Evolutionary conservation across 2,329 filamentous ascomycete genomes (phyloP).

Genomic region (Drechslerella stenobrocha): DNA sequence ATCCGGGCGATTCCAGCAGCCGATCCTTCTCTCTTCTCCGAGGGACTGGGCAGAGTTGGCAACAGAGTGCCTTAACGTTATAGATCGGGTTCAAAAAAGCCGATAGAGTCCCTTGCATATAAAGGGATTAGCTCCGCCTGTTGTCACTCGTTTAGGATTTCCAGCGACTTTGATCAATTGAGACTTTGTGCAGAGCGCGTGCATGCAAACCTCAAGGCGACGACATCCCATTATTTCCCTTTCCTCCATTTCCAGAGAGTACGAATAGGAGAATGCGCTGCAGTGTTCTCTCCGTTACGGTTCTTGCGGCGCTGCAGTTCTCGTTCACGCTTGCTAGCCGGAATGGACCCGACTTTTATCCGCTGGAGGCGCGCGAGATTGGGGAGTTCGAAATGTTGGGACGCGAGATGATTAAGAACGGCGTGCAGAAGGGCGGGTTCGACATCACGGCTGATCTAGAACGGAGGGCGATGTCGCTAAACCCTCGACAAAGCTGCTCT

Average conservation of each 20-base stretch:
- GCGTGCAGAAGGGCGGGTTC: conserved; percentile 20
- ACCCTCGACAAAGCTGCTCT: conserved; percentile 30
- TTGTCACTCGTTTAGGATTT: neutral
- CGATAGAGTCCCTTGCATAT: neutral
- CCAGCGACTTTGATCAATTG: neutral
- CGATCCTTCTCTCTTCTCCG: conserved; percentile 15
- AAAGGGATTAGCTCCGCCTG: neutral
- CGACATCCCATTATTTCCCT: neutral
- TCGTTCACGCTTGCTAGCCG: conserved; percentile 13
- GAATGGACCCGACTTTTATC: conserved; percentile 29
- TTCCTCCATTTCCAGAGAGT: neutral
- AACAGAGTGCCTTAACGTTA: conserved; percentile 38
- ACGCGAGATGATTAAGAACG: conserved; percentile 28
- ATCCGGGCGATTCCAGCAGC: neutral
- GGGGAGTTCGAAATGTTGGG: conserved; percentile 36
- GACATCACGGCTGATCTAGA: conserved; percentile 38
- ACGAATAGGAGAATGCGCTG: conserved; percentile 22
- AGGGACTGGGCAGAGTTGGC: neutral
- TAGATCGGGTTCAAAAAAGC: conserved; percentile 24
- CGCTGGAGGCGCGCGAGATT: conserved; percentile 23
- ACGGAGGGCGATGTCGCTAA: conserved; percentile 28
- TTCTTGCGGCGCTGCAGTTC: conserved; percentile 27
- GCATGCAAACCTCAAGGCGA: neutral
- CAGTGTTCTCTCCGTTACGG: conserved; percentile 21
- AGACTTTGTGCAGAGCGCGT: too few species aligned